These are phyloP conservation scores for Trametes coccinea DNA, from an alignment of 768 basidiomycete genomes.

Conservation along the genomic window DNA sequence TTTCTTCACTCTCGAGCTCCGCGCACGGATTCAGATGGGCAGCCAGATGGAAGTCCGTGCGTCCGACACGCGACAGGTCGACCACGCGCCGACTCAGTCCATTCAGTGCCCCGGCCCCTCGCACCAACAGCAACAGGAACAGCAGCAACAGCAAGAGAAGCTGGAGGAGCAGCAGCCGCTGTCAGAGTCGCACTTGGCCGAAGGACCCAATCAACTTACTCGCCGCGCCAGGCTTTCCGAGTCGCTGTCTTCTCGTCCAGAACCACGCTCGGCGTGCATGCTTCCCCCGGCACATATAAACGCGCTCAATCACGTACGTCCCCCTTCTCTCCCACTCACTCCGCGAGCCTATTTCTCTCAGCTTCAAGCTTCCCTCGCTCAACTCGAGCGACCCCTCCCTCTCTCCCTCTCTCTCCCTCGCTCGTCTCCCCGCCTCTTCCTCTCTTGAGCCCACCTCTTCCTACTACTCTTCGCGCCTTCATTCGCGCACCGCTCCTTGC, in stretches of 20 bases:
- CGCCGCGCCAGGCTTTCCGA: neutral
- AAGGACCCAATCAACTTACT: neutral
- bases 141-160: too few species aligned
- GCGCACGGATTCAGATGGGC: neutral
- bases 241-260: slow-evolving; percentile 4
- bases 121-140: too few species aligned
- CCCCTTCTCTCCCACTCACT: slow-evolving; percentile 1
- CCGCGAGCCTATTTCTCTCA: slow-evolving; percentile 12
- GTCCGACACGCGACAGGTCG: neutral
- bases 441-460: neutral
- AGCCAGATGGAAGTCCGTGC: too few species aligned
- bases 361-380: neutral
- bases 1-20: neutral
- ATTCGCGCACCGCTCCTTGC: neutral
- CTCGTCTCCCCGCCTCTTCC: neutral
- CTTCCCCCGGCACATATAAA: slow-evolving; percentile 13
- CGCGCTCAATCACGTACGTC: slow-evolving; percentile 3
- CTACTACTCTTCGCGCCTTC: neutral
- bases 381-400: neutral
- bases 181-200: neutral
- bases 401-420: neutral
- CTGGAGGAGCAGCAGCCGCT: neutral
- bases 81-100: too few species aligned
- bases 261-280: slow-evolving; percentile 6
- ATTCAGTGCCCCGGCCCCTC: too few species aligned